phyloP scores from a whole-genome alignment of 2,329 filamentous ascomycete species.

The Pseudopithomyces chartarum region DNA sequence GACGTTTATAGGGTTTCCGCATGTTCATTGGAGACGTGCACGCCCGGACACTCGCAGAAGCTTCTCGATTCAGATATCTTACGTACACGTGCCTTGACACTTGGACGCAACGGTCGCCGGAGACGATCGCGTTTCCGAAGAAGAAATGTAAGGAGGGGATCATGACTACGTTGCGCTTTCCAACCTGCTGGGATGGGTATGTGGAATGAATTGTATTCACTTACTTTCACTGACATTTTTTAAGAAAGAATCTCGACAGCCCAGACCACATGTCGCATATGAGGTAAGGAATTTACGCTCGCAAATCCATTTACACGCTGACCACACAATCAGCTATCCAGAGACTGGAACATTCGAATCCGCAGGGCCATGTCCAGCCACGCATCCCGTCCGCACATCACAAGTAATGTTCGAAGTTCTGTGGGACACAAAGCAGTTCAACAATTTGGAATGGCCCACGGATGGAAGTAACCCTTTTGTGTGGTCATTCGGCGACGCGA shows the following conservation, averaged over 20 bases:
- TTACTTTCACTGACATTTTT: not conserved
- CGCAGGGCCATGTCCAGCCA: constrained; percentile 15
- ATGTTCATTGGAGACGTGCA: constrained; percentile 22
- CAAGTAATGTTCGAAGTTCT: constrained; percentile 23
- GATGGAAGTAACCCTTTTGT: constrained; percentile 26
- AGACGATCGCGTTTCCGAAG: constrained; percentile 49
- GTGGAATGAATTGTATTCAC: not conserved
- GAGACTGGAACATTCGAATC: constrained; percentile 18
- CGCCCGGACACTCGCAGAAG: constrained; percentile 34
- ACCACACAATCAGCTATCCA: constrained; percentile 54
- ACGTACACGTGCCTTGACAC: constrained; percentile 49
- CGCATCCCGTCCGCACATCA: constrained; percentile 18
- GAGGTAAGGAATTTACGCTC: constrained; percentile 2
- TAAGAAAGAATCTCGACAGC: constrained; percentile 60
- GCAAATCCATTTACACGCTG: constrained; percentile 47
- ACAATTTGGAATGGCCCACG: constrained; percentile 16
- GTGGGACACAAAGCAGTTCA: constrained; percentile 21
- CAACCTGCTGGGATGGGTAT: constrained; percentile 26
- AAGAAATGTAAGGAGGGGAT: constrained; percentile 45
- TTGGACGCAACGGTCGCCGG: constrained; percentile 11
- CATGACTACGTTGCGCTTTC: constrained; percentile 47
- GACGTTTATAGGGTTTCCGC: constrained; percentile 10
- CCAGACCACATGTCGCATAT: constrained; percentile 56
- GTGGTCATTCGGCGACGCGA: constrained; percentile 23
- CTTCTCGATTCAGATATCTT: constrained; percentile 46